Evolutionary conservation across 176 grass and related monocot species (phyloP).

Genomic region (Olyra latifolia): DNA sequence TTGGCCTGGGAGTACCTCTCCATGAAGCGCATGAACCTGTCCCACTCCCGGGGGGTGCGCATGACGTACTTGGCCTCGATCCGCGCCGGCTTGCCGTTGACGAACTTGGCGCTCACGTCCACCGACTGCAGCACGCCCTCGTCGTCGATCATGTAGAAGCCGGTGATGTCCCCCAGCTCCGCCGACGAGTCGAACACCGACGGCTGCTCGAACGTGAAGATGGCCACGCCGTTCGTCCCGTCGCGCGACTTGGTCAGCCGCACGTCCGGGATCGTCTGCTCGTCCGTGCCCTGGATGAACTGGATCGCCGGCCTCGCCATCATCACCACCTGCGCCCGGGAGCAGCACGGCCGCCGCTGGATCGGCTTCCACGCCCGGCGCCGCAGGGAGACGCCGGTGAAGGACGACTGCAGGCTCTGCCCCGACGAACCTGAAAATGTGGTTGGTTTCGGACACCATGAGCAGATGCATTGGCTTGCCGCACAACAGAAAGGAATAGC

Average conservation of each 20-base stretch:
- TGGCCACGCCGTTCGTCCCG: slow-evolving; percentile 76
- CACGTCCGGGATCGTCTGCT: slow-evolving; percentile 92
- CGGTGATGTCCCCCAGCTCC: slow-evolving; percentile 93
- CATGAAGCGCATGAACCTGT: slow-evolving; percentile 95
- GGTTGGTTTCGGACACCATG: background rate
- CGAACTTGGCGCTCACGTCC: slow-evolving; percentile 86
- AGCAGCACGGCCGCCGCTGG: background rate
- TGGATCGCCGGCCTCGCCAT: slow-evolving; percentile 73
- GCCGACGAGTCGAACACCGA: slow-evolving; percentile 87
- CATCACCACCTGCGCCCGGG: slow-evolving; percentile 42
- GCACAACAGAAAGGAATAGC: background rate
- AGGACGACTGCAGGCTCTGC: slow-evolving; percentile 44
- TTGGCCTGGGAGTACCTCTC: slow-evolving; percentile 92
- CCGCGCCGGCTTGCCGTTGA: slow-evolving; percentile 70
- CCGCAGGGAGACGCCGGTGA: slow-evolving; percentile 52
- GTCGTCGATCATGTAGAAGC: slow-evolving; percentile 86
- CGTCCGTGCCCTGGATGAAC: slow-evolving; percentile 93
- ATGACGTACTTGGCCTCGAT: slow-evolving; percentile 88
- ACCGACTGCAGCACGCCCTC: slow-evolving; percentile 82
- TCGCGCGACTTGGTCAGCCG: slow-evolving; percentile 87
- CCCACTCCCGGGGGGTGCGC: slow-evolving; percentile 66
- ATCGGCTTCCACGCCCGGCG: slow-evolving; percentile 11
- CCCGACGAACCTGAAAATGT: slow-evolving; percentile 21
- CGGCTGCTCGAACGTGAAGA: slow-evolving; percentile 78
- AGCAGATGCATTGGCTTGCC: background rate